These are phyloP conservation scores for Scytalidium lignicola DNA, from an alignment of 2,329 filamentous ascomycete genomes.

Conservation along the genomic window DNA sequence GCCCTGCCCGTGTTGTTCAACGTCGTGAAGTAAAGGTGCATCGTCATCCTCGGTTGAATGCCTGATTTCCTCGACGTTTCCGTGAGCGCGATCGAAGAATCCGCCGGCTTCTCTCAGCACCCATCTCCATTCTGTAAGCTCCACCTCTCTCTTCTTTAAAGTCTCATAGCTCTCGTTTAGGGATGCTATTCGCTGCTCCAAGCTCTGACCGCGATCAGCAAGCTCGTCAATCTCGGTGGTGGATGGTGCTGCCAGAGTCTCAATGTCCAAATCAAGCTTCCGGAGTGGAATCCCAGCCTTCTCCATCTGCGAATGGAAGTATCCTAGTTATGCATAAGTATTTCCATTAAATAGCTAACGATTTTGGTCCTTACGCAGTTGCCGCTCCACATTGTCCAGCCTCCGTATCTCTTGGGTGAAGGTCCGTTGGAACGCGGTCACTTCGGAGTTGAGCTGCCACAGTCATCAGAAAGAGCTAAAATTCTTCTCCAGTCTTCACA, in stretches of 20 bases:
- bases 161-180: slow-evolving; percentile 98
- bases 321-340: slow-evolving; percentile 50
- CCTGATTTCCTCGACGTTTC: slow-evolving; percentile 93
- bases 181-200: slow-evolving; percentile 86
- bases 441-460: slow-evolving; percentile 79
- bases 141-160: slow-evolving; percentile 93
- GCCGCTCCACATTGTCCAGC: slow-evolving; percentile 95
- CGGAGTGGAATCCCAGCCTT: slow-evolving; percentile 82
- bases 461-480: slow-evolving; percentile 14
- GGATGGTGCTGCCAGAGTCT: slow-evolving; percentile 79
- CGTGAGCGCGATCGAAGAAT: slow-evolving; percentile 95
- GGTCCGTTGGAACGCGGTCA: slow-evolving; percentile 91
- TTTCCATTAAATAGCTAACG: not conserved
- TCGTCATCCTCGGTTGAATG: slow-evolving; percentile 82
- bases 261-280: slow-evolving; percentile 85
- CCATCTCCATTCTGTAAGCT: slow-evolving; percentile 98
- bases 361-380: slow-evolving; percentile 67
- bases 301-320: slow-evolving; percentile 94
- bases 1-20: slow-evolving; percentile 76
- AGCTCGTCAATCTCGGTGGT: slow-evolving; percentile 96
- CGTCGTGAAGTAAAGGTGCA: slow-evolving; percentile 85
- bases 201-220: slow-evolving; percentile 81
- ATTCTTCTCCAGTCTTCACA: slow-evolving; percentile 2
- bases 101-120: slow-evolving; percentile 92
- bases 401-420: slow-evolving; percentile 97